A percentile compares a stretch with the other conserved stretches of the same genome.
phyloP scores from a whole-genome alignment of 805 yeast genomes.

The Kodamaea laetipori region DNA sequence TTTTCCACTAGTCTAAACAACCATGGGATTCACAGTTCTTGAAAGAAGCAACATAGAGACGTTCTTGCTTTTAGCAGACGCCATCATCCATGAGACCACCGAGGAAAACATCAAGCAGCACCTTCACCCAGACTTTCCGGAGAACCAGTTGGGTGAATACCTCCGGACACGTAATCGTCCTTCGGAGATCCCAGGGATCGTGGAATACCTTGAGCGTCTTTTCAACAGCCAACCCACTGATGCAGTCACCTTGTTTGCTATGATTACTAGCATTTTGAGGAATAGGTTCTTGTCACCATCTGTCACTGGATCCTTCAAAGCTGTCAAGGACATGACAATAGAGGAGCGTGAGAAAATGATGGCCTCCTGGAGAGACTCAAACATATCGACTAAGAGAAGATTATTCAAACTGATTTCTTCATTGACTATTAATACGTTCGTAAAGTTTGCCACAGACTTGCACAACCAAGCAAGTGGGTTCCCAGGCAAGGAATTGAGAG shows the following conservation, averaged over 20 bases:
- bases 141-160: slow-evolving; percentile 33
- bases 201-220: slow-evolving; percentile 13
- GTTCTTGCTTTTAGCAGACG: slow-evolving; percentile 36
- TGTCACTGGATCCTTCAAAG: slow-evolving; percentile 36
- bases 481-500: slow-evolving; percentile 37
- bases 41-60: slow-evolving; percentile 28
- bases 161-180: slow-evolving; percentile 28
- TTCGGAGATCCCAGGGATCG: slow-evolving; percentile 31
- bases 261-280: slow-evolving; percentile 29
- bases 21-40: slow-evolving; percentile 8
- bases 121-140: slow-evolving; percentile 27
- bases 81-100: slow-evolving; percentile 34
- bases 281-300: slow-evolving; percentile 35
- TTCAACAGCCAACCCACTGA: slow-evolving; percentile 7
- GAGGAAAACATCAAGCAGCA: slow-evolving; percentile 29
- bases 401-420: slow-evolving; percentile 33
- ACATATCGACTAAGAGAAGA: slow-evolving; percentile 35
- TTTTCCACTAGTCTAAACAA: not conserved
- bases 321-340: slow-evolving; percentile 39
- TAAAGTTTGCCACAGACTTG: slow-evolving; percentile 31
- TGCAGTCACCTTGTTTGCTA: slow-evolving; percentile 19
- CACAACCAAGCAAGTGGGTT: slow-evolving; percentile 40
- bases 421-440: slow-evolving; percentile 29
- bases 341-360: slow-evolving; percentile 36
- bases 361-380: slow-evolving; percentile 44